A percentile compares a stretch with the other conserved stretches of the same genome.
These are phyloP conservation scores for Lachnellula arida DNA, from an alignment of 2,329 filamentous ascomycete species.

Conservation along the genomic window DNA sequence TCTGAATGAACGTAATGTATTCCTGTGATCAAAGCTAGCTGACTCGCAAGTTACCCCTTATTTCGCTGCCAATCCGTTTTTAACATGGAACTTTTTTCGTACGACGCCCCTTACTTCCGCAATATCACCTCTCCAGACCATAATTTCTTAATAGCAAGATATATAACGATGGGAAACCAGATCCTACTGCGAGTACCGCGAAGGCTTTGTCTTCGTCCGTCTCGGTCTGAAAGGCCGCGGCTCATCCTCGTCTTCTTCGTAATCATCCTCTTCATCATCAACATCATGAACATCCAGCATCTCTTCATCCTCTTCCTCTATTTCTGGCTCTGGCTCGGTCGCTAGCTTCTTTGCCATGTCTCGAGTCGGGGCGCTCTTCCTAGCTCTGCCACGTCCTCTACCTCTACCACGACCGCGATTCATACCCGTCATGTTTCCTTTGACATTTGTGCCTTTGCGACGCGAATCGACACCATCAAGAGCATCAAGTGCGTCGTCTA, in stretches of 20 bases:
- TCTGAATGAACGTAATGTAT: too few species aligned
- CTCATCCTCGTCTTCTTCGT: too few species aligned
- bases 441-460: constrained; percentile 4
- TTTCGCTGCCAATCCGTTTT: too few species aligned
- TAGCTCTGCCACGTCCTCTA: constrained; percentile 8
- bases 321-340: background rate
- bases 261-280: too few species aligned
- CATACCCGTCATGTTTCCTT: constrained; percentile 11
- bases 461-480: constrained; percentile 18
- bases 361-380: constrained; percentile 8
- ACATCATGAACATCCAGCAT: background rate
- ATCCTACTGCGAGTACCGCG: background rate
- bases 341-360: background rate
- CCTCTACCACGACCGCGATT: constrained; percentile 1
- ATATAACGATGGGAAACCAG: too few species aligned
- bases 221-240: background rate
- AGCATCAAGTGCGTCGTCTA: constrained; percentile 20
- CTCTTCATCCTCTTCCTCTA: background rate
- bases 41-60: too few species aligned
- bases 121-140: too few species aligned
- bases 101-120: too few species aligned
- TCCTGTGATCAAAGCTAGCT: too few species aligned
- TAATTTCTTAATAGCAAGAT: too few species aligned
- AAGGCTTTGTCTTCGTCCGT: background rate
- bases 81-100: too few species aligned